A percentile compares a stretch with the other conserved stretches of the same genome.
phyloP scores from a whole-genome alignment of 805 yeast species.

The Kodamaea kakaduensis region DNA sequence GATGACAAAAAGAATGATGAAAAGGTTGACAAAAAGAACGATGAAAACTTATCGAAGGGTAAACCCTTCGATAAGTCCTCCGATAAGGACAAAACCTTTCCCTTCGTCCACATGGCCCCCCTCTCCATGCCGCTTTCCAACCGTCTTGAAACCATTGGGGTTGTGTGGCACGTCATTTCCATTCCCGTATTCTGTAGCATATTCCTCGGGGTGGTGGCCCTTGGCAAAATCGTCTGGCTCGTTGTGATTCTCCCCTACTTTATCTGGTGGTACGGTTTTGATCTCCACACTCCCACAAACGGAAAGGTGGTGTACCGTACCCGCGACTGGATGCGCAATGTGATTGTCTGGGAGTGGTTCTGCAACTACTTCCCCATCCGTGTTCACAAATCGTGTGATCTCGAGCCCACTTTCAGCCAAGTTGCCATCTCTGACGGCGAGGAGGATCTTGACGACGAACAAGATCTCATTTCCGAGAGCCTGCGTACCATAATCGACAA shows the following conservation, averaged over 20 bases:
- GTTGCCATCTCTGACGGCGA: constrained; percentile 23
- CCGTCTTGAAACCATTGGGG: constrained; percentile 62
- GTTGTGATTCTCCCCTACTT: constrained; percentile 58
- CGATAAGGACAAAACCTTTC: no score
- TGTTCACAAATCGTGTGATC: constrained; percentile 61
- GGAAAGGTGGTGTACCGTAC: constrained; percentile 63
- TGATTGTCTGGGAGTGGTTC: constrained; percentile 65
- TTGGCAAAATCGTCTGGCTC: constrained; percentile 67
- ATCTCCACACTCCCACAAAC: constrained; percentile 66
- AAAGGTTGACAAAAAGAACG: neutral
- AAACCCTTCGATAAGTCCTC: no score
- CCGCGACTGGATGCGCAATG: constrained; percentile 53
- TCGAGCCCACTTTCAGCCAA: constrained; percentile 67
- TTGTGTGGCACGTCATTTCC: constrained; percentile 70
- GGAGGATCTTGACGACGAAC: constrained; percentile 34
- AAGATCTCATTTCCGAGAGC: constrained; percentile 38
- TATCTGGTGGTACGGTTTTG: constrained; percentile 48
- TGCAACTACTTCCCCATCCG: constrained; percentile 76
- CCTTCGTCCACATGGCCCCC: constrained; percentile 46
- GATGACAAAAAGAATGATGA: neutral
- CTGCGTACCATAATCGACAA: constrained; percentile 34
- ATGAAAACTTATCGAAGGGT: no score
- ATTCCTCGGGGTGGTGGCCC: constrained; percentile 45
- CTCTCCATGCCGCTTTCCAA: constrained; percentile 50
- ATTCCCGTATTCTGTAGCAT: constrained; percentile 56